Percentiles rank a stretch among this genome's conserved stretches.
Conservation (phyloP, 169 alveolate species). For the Plasmodium berghei region DNA sequence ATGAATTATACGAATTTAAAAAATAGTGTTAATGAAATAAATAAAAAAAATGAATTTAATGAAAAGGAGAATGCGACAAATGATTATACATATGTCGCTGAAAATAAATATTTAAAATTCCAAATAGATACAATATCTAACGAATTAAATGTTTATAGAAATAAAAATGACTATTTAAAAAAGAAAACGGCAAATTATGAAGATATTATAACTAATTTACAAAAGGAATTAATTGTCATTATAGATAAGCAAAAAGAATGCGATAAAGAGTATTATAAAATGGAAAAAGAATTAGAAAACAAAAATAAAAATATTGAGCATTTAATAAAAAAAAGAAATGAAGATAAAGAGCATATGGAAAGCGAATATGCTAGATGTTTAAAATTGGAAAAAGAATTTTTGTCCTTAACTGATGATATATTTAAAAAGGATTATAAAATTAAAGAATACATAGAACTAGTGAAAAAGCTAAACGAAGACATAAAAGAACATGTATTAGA, state of each 20-base stretch:
- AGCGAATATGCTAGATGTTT: slow-evolving; percentile 19
- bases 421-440: slow-evolving; percentile 50
- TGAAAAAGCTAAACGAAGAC: slow-evolving; percentile 54
- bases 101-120: slow-evolving; percentile 50
- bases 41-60: slow-evolving; percentile 3
- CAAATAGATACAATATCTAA: slow-evolving; percentile 37
- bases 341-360: slow-evolving; percentile 52
- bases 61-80: slow-evolving; percentile 12
- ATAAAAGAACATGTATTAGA: slow-evolving; percentile 44
- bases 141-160: slow-evolving; percentile 50
- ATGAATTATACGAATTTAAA: slow-evolving; percentile 20
- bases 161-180: slow-evolving; percentile 61
- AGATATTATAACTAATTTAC: slow-evolving; percentile 55
- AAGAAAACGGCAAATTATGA: slow-evolving; percentile 61
- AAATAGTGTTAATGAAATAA: slow-evolving; percentile 30
- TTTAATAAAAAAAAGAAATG: slow-evolving; percentile 43
- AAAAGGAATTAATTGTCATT: slow-evolving; percentile 51
- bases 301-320: slow-evolving; percentile 35
- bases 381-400: slow-evolving; percentile 70
- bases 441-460: slow-evolving; percentile 52
- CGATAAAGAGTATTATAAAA: slow-evolving; percentile 51
- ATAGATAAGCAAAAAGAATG: slow-evolving; percentile 70
- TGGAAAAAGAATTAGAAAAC: slow-evolving; percentile 66
- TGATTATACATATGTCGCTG: slow-evolving; percentile 46
- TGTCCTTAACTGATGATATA: slow-evolving; percentile 57